Percentiles rank a stretch among this genome's conserved stretches.
Conservation (phyloP, 2,329 filamentous ascomycete genomes). For the Trichoderma pleuroti region DNA sequence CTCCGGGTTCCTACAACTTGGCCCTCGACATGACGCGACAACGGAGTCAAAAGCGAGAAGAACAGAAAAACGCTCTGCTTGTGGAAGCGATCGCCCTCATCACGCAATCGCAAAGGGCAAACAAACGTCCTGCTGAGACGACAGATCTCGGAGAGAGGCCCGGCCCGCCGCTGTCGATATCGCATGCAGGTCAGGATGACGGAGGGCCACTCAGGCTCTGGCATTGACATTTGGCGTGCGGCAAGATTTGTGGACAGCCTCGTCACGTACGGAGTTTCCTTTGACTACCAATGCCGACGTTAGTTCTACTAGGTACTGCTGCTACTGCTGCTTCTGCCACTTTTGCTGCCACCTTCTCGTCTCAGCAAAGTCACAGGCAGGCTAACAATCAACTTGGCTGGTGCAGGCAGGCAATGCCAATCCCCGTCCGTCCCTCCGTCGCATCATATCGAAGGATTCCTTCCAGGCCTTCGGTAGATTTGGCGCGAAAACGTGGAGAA, state of each 20-base stretch:
- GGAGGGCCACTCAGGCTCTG: not conserved
- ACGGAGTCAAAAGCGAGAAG: not conserved
- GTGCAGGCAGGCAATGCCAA: not conserved
- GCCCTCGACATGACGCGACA: not conserved
- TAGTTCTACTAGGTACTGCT: not conserved
- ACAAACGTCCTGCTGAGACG: not conserved
- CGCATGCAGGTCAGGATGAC: not conserved
- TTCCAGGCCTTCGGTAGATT: conserved; percentile 9
- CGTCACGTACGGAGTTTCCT: not conserved
- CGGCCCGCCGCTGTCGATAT: not conserved
- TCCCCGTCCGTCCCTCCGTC: not conserved
- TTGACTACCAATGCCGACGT: not conserved
- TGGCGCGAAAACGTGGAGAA: conserved; percentile 10
- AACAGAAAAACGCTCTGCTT: not conserved
- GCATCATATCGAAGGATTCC: not conserved
- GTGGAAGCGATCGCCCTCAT: not conserved
- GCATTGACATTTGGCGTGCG: not conserved
- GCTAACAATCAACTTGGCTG: not conserved
- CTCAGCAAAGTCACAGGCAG: not conserved
- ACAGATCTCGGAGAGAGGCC: conserved; percentile 7
- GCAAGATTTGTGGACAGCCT: not conserved
- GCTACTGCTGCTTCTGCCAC: not conserved
- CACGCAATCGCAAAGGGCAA: not conserved
- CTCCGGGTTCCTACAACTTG: not conserved
- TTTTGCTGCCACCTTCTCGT: not conserved